phyloP scores from a whole-genome alignment of 2,329 filamentous ascomycete species.

The Sporothrix variecibatus region DNA sequence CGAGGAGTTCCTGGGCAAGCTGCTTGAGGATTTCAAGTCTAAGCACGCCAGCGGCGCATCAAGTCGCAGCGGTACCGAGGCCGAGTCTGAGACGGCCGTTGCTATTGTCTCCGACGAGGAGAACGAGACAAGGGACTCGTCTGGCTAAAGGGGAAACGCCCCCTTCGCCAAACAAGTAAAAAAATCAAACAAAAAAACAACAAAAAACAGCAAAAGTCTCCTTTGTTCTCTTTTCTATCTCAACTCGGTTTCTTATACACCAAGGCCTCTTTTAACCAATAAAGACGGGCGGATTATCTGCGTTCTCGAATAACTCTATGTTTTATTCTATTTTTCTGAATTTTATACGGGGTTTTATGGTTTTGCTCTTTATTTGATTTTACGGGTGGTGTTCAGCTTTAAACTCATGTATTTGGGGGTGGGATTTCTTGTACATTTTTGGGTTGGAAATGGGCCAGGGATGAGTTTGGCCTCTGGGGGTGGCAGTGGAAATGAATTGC shows the following conservation, averaged over 20 bases:
- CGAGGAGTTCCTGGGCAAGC: conserved; percentile 52
- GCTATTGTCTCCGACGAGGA: conserved; percentile 32
- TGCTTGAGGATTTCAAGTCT: conserved; percentile 53
- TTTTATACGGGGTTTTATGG: conserved; percentile 9
- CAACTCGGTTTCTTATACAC: neutral
- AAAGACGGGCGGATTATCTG: neutral
- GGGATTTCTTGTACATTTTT: neutral
- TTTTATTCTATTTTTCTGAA: neutral
- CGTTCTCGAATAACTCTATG: conserved; percentile 13
- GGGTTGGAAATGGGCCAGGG: neutral
- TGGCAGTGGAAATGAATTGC: neutral
- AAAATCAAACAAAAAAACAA: conserved; percentile 7
- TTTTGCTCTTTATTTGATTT: neutral
- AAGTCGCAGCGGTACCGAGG: conserved; percentile 33
- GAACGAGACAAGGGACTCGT: conserved; percentile 34
- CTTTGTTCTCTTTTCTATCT: conserved; percentile 16
- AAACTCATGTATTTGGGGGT: neutral
- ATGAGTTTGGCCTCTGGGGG: neutral
- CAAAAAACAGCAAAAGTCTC: conserved; percentile 9
- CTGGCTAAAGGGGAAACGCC: conserved; percentile 25
- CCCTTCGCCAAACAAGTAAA: neutral
- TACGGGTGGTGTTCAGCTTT: neutral
- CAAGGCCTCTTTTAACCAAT: conserved; percentile 7
- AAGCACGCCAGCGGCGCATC: conserved; percentile 28
- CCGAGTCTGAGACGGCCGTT: conserved; percentile 36